These are phyloP conservation scores for Articulospora tetracladia DNA, from an alignment of 495 filamentous ascomycete genomes.

Conservation along the genomic window DNA sequence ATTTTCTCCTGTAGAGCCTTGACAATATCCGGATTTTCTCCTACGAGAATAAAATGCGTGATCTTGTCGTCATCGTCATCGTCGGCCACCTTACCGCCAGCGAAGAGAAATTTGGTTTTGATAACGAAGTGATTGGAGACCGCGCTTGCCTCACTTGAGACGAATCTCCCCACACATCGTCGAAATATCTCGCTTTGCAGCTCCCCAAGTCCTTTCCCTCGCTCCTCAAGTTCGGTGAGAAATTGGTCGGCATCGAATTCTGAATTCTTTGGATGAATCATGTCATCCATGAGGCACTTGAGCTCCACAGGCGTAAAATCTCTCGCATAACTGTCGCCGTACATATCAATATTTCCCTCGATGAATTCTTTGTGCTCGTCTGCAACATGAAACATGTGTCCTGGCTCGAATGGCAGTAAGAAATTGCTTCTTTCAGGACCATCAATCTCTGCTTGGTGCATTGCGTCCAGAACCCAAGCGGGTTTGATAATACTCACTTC, in stretches of 20 bases:
- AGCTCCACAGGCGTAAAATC: constrained; percentile 67
- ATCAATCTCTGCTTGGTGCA: constrained; percentile 63
- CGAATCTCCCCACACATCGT: constrained; percentile 53
- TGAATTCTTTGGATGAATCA: constrained; percentile 30
- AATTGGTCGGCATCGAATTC: constrained; percentile 26
- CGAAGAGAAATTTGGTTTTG: constrained; percentile 45
- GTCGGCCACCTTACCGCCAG: constrained; percentile 49
- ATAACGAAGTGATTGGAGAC: constrained; percentile 26
- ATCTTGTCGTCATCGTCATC: constrained; percentile 42
- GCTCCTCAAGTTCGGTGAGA: constrained; percentile 54
- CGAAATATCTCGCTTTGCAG: constrained; percentile 66
- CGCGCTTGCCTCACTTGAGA: constrained; percentile 21
- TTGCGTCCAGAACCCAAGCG: constrained; percentile 72
- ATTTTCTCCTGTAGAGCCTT: constrained; percentile 40
- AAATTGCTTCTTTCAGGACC: constrained; percentile 44
- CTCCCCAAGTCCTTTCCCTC: constrained; percentile 45
- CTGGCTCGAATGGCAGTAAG: constrained; percentile 66
- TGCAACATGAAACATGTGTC: constrained; percentile 42
- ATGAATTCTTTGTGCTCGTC: constrained; percentile 30
- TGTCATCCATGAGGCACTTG: constrained; percentile 44
- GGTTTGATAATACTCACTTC: constrained; percentile 70
- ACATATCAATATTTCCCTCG: constrained; percentile 63
- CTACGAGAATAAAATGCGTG: constrained; percentile 63
- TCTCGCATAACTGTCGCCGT: constrained; percentile 78
- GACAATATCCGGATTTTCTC: constrained; percentile 31